Evolutionary conservation across 352 stramenopile species (phyloP), one percentile per base, ranked within the genome.

Genomic region (Pythium brachiatum): DNA sequence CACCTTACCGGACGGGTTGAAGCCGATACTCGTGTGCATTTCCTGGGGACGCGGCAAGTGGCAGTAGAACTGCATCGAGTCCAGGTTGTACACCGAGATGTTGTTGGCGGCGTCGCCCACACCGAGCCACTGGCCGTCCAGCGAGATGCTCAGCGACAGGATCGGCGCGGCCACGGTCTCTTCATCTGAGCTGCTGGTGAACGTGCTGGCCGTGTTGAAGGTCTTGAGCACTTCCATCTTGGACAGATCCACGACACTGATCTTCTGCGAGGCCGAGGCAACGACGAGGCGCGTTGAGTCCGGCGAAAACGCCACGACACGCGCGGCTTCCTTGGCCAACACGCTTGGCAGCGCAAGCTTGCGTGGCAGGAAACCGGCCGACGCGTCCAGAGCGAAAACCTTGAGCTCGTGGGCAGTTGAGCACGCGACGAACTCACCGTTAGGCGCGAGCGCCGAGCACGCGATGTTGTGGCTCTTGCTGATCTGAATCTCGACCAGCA

Each of bases 371-470:
- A 79, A 88, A 26, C 80, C 72, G 13, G 70, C 56, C 1, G 69
- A 41, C 2, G 68, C 53, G 21, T 90, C 63, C 5, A 98, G 62
- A 15, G 70, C 64, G 60, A 98, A 98, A 12, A 98, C 62, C 68
- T 97, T 97, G 31, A 97, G 74, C 48, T 90, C 81, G 32, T 86
- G 75, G 8, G 85, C 73, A 59, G 94, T 95, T 32, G 87, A 94
- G 63, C 88, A 89, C 34, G 88, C 91, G 51, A 98, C 59, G 54
- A 94, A 97, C 38, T 73, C 75, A 3, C 88, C 90, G 68, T 96
- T 89, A 3, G 85, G 75, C 43, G 89, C 88, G 21, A 98, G 70
- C 1, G 78, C 75, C 32, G 83, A 91, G 73, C 88, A 97, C 21
- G 74, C 78, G 32, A 97, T 72, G 72, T 97, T 97, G 58, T 81